Evolutionary conservation across 2,329 filamentous ascomycete species (phyloP).

Genomic region (Calonectria hongkongensis): DNA sequence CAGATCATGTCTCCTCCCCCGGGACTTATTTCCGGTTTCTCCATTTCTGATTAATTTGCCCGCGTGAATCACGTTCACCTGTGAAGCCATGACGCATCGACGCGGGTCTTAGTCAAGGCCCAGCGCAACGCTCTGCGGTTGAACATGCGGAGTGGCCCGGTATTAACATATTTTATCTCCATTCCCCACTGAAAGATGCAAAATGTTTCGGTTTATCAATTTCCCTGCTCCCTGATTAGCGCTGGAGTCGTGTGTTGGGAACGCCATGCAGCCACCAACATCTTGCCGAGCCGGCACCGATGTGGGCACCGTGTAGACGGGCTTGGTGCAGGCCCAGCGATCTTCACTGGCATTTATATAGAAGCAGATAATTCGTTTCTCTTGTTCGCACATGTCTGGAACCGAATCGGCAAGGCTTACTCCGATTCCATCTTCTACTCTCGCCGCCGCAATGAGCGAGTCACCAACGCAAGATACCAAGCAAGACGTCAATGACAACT

Average conservation of each 20-base stretch:
- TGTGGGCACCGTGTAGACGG: conserved; percentile 20
- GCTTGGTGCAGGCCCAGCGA: background rate
- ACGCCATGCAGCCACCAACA: background rate
- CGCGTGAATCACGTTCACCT: background rate
- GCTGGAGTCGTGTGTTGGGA: conserved; percentile 5
- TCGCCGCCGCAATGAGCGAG: conserved; percentile 27
- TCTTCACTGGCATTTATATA: conserved; percentile 10
- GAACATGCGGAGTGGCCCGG: background rate
- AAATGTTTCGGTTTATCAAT: background rate
- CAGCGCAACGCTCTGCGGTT: background rate
- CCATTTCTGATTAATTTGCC: conserved; percentile 1
- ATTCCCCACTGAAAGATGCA: background rate
- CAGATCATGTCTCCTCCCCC: background rate
- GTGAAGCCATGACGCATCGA: conserved; percentile 14
- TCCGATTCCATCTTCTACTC: background rate
- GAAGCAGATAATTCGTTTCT: background rate
- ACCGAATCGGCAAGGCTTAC: background rate
- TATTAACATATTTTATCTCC: conserved; percentile 36
- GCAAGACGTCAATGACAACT: background rate
- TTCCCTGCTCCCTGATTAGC: background rate
- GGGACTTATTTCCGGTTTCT: background rate
- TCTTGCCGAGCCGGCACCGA: conserved; percentile 45
- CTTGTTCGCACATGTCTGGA: background rate
- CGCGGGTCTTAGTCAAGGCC: background rate
- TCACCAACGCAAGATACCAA: conserved; percentile 4